These are phyloP conservation scores for Bisporella sp. DNA, from an alignment of 2,329 filamentous ascomycete species.

Conservation along the genomic window DNA sequence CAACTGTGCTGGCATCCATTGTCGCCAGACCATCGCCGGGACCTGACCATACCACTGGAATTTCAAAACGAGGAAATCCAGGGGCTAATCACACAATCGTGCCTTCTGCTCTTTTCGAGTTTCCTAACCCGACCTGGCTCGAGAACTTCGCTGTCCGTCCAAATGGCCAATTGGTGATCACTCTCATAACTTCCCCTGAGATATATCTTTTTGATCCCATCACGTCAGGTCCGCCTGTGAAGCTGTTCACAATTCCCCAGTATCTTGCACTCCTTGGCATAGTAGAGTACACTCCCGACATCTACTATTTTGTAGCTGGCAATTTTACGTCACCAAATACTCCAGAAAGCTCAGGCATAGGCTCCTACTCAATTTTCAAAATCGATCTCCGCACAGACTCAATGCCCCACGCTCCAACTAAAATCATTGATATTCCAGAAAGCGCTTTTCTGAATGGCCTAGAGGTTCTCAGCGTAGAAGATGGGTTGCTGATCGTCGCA, in stretches of 20 bases:
- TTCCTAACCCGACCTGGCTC: conserved; percentile 15
- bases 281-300: not conserved
- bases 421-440: not conserved
- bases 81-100: not conserved
- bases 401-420: not conserved
- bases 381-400: not conserved
- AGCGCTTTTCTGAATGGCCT: not conserved
- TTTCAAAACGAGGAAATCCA: not conserved
- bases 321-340: not conserved
- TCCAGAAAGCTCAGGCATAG: not conserved
- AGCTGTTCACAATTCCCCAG: not conserved
- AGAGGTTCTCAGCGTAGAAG: not conserved
- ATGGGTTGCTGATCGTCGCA: not conserved
- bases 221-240: not conserved
- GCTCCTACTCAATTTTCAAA: not conserved
- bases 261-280: not conserved
- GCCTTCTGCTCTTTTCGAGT: not conserved
- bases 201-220: conserved; percentile 10
- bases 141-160: conserved; percentile 16
- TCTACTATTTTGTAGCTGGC: not conserved
- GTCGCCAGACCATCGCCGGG: too few relatives aligned
- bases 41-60: not conserved
- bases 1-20: too few relatives aligned
- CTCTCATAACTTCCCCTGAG: conserved; percentile 6
- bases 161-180: conserved; percentile 10